These are phyloP conservation scores for Adansonia rubrostipa DNA, from an alignment of 441 rosid genomes.

Conservation along the genomic window DNA sequence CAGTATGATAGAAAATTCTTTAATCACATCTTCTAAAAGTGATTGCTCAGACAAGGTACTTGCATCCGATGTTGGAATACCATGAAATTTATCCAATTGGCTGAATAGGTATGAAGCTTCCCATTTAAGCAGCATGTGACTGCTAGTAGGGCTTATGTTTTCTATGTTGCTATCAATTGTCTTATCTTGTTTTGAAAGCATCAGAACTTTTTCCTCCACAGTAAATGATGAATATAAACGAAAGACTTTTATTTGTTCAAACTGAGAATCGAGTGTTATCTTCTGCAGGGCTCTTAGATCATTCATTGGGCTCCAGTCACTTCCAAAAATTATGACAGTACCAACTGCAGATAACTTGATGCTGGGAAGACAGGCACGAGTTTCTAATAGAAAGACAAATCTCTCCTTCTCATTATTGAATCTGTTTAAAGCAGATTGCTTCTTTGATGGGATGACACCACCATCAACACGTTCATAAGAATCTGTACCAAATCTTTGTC, in stretches of 20 bases:
- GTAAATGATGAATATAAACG: slow-evolving; percentile 78
- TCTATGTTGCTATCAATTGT: slow-evolving; percentile 49
- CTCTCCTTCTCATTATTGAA: slow-evolving; percentile 75
- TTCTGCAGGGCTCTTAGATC: slow-evolving; percentile 77
- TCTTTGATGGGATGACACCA: slow-evolving; percentile 48
- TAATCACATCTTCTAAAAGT: slow-evolving; percentile 44
- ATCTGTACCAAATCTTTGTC: slow-evolving; percentile 75
- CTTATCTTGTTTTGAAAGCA: slow-evolving; percentile 68
- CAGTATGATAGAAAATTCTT: slow-evolving; percentile 62
- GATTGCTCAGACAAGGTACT: slow-evolving; percentile 38
- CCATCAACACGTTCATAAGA: slow-evolving; percentile 82
- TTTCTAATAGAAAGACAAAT: slow-evolving; percentile 85
- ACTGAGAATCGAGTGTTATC: slow-evolving; percentile 64
- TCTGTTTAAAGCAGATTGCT: slow-evolving; percentile 59
- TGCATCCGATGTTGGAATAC: slow-evolving; percentile 31
- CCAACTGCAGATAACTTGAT: slow-evolving; percentile 79
- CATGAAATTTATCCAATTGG: slow-evolving; percentile 69
- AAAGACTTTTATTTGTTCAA: slow-evolving; percentile 65
- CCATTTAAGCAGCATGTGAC: slow-evolving; percentile 83
- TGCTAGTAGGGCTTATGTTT: slow-evolving; percentile 44
- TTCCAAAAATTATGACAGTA: slow-evolving; percentile 71
- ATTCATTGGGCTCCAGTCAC: slow-evolving; percentile 79
- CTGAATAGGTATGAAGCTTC: slow-evolving; percentile 72
- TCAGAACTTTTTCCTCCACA: slow-evolving; percentile 77
- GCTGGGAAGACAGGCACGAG: slow-evolving; percentile 74